Base-by-base conservation (phyloP, 1,284 basidiomycete species). In the Ustilago trichophora region DNA sequence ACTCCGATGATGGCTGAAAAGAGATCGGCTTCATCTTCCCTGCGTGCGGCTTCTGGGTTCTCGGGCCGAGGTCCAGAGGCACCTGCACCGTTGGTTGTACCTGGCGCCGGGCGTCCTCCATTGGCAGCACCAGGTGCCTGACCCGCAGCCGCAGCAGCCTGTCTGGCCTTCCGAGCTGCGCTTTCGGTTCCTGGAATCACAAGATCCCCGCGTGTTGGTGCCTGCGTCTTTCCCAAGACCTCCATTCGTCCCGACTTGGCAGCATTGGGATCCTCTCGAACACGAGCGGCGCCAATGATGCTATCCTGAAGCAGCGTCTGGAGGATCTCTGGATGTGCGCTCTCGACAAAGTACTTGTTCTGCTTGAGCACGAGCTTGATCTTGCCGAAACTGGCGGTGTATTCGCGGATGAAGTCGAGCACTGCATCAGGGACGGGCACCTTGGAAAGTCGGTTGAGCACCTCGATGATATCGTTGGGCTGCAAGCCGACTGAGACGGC, bases 391-490 rank as follows among this genome's bases (percentile, higher is more conserved):
- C 75, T 76, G 6, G 73, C 72, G 1, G 79, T 81, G 58, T 76
- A 76, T 35, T 78, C 74, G 37, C 72, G 66, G 40, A 81, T 80
- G 35, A 80, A 81, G 48, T 76, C 69, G 42, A 74, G 51, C 25
- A 81, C 76, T 11, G 72, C 55, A 18, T 75, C 66, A 13, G 79
- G 78, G 0, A 81, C 72, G 8, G 79, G 75, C 29, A 80, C 77
- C 41, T 81, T 81, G 29, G 78, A 80, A 4, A 81, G 69, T 21
- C 79, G 74, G 46, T 83, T 83, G 34, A 84, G 73, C 15, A 93
- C 96, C 85, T 94, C 93, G 82, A 98, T 97, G 76, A 98, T 98
- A 82, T 98, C 94, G 78, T 95, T 90, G 4, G 96, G 98, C 82
- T 98, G 92, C 31, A 99, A 85, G 19, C 96, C 96, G 56, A 99